Base-by-base conservation (phyloP, 1,139 yeast species). In the Geotrichum carabidarum region DNA sequence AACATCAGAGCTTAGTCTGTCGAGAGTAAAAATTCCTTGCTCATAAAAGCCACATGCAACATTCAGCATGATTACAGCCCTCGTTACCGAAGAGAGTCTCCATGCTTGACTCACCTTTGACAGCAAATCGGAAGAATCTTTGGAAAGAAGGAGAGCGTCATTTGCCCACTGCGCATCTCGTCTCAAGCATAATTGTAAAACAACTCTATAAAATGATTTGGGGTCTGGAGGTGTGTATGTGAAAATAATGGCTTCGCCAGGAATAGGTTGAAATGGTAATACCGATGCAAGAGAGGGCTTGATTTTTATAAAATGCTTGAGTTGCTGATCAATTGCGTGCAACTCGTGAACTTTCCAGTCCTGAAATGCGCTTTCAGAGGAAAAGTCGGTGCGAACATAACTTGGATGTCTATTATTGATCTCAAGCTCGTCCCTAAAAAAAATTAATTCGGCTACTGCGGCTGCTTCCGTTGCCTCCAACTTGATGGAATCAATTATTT, bases 21-120 rank as follows among this genome's bases (percentile, higher is more conserved):
- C 91, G 73, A 87, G 72, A 72, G 84, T 89, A 79, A 86, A 86
- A 72, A 80, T 77, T 68, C 88, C 90, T 71, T 84, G 87, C 69
- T 82, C 78, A 46, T 63, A 68, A 55, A 65, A 59, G 12, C 63
- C 67, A 35, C 60, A 63, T 1, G 66, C 65, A 4, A 69, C 85
- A 3, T 83, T 77, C 52, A 78, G 78, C 4, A 82, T 61, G 1
- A 82, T 65, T 0, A 78, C 75, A 0, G 83, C 80, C 55, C 79
- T 70, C 0, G 90, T 75, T 0, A 82, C 73, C 8, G 68, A 67
- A 56, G 79, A 79, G 5, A 86, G 68, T 58, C 86, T 71, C 95
- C 95, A 86, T 48, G 81, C 72, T 48, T 72, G 75, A 5, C 82
- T 73, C 56, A 81, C 79, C 17, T 74, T 70, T 8, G 67, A 69